phyloP scores from a whole-genome alignment of 805 yeast species.

The Kazachstania bromeliacearum region DNA sequence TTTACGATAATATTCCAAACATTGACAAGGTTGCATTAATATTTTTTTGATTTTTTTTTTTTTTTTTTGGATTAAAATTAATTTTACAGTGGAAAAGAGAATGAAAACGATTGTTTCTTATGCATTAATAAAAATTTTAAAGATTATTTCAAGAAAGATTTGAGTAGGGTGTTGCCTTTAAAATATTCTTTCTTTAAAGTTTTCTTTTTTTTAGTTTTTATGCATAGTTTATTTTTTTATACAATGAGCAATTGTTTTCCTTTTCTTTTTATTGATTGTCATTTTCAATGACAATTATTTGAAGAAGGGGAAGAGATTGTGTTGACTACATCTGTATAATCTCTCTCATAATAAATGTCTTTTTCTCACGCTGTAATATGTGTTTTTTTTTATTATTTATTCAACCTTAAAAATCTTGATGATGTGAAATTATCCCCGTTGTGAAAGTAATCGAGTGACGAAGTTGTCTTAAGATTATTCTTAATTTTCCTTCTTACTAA shows the following conservation, averaged over 20 bases:
- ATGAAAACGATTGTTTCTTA: not conserved
- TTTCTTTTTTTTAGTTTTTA: too few species aligned
- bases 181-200: not conserved
- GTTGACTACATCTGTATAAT: not conserved
- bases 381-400: conserved; percentile 10
- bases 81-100: not conserved
- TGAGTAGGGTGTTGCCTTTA: not conserved
- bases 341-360: not conserved
- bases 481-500: conserved; percentile 5
- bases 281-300: not conserved
- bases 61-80: conserved; percentile 4
- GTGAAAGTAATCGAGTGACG: too few species aligned
- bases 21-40: conserved; percentile 2
- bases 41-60: conserved; percentile 10
- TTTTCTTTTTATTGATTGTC: conserved; percentile 7
- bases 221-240: not conserved
- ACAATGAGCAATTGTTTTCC: not conserved
- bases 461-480: too few species aligned
- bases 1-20: not conserved
- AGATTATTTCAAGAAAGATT: not conserved
- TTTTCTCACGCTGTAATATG: conserved; percentile 4
- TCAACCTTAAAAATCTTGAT: not conserved
- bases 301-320: too few species aligned
- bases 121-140: not conserved
- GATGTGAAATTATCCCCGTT: too few species aligned